These are phyloP conservation scores for Achlya hypogyna DNA, from an alignment of 352 stramenopile genomes.

Conservation along the genomic window DNA sequence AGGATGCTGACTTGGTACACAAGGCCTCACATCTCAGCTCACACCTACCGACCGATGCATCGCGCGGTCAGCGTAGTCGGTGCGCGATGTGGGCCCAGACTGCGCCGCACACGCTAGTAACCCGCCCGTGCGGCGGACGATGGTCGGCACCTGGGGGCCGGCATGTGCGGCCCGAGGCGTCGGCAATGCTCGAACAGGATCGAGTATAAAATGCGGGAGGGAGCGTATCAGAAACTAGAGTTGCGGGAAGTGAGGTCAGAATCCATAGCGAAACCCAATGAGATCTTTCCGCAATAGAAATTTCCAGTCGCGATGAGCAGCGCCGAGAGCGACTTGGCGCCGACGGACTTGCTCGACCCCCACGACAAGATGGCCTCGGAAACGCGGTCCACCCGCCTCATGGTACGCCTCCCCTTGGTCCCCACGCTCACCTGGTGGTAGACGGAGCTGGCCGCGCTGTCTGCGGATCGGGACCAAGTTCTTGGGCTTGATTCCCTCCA, in stretches of 20 bases:
- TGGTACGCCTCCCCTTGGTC: constrained; percentile 31
- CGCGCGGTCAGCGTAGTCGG: too few species aligned
- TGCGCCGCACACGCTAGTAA: too few species aligned
- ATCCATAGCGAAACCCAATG: neutral
- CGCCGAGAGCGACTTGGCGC: neutral
- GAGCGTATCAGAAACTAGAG: neutral
- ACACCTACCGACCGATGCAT: too few species aligned
- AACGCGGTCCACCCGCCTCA: constrained; percentile 58
- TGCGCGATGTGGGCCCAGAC: too few species aligned
- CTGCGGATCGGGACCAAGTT: constrained; percentile 60
- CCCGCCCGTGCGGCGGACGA: too few species aligned
- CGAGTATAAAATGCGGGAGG: neutral
- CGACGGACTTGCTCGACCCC: neutral
- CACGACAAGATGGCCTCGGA: constrained; percentile 23
- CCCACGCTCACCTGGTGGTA: constrained; percentile 13
- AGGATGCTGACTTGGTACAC: too few species aligned
- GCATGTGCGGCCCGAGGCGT: too few species aligned
- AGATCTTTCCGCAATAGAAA: neutral
- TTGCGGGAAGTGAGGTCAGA: neutral
- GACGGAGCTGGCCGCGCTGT: constrained; percentile 59
- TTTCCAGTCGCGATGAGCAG: neutral
- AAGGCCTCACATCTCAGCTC: too few species aligned
- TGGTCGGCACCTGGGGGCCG: too few species aligned
- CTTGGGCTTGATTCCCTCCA: constrained; percentile 64
- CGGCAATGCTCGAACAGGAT: neutral